These are phyloP conservation scores for Capsella bursapastoris DNA, from an alignment of 345 rosid species.

Conservation along the genomic window DNA sequence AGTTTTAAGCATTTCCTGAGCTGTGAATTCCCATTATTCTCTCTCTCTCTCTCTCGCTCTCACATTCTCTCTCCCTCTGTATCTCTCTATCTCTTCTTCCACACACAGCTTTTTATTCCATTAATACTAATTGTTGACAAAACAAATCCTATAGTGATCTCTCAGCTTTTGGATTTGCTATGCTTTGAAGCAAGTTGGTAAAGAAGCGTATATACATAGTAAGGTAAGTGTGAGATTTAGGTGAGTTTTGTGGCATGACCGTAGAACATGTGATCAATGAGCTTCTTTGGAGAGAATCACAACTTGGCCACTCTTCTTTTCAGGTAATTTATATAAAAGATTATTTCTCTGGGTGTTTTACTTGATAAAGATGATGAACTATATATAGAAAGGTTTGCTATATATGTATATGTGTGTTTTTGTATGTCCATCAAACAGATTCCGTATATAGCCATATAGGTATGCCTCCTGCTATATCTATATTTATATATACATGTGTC, in stretches of 20 bases:
- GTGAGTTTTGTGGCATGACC: slow-evolving; percentile 52
- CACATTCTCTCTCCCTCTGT: slow-evolving; percentile 2
- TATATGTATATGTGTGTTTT: slow-evolving; percentile 4
- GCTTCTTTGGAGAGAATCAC: slow-evolving; percentile 46
- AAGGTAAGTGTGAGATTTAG: slow-evolving; percentile 32
- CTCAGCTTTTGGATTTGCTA: slow-evolving; percentile 40
- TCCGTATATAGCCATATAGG: not conserved
- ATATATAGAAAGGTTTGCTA: slow-evolving; percentile 17
- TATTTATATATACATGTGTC: not conserved
- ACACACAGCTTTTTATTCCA: slow-evolving; percentile 27
- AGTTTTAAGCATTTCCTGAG: slow-evolving; percentile 34
- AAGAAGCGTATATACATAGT: slow-evolving; percentile 14
- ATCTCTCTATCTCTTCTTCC: slow-evolving; percentile 36
- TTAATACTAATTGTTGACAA: slow-evolving; percentile 34
- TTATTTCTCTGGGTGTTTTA: slow-evolving; percentile 17
- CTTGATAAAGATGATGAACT: slow-evolving; percentile 6
- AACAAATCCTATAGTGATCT: slow-evolving; percentile 32
- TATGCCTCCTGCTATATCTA: not conserved
- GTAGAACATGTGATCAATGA: slow-evolving; percentile 57
- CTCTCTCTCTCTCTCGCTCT: not conserved
- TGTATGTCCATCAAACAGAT: slow-evolving; percentile 21
- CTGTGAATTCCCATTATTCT: slow-evolving; percentile 28
- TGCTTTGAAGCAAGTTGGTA: slow-evolving; percentile 20
- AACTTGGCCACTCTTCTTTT: slow-evolving; percentile 45
- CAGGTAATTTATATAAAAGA: slow-evolving; percentile 52